Percentiles rank a stretch among this genome's conserved stretches.
Conservation (phyloP, 441 rosid genomes). For the Monsonia emarginata region DNA sequence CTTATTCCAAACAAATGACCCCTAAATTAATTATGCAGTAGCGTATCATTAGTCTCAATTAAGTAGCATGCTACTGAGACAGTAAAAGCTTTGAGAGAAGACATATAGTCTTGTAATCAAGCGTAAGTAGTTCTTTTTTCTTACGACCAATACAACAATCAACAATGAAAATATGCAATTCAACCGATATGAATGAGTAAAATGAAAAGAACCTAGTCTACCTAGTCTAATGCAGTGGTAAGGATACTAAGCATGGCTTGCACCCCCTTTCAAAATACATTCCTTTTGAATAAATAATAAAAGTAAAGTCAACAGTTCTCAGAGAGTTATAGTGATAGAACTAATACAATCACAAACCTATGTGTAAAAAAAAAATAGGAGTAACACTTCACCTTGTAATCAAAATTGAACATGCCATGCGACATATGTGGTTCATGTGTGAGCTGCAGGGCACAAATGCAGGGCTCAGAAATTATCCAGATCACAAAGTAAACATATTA, state of each 20-base stretch:
- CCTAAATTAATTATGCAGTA: not conserved
- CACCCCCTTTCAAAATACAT: not conserved
- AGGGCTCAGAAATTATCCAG: conserved; percentile 2
- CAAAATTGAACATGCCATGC: conserved; percentile 76
- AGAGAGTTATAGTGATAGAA: not conserved
- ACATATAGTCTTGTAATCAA: not conserved
- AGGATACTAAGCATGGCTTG: not conserved
- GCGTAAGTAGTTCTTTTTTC: not conserved
- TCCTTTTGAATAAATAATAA: not conserved
- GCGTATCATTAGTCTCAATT: not conserved
- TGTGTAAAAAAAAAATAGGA: not conserved
- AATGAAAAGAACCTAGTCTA: too few species aligned
- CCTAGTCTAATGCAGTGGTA: too few species aligned
- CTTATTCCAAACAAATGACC: too few species aligned
- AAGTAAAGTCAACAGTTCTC: not conserved
- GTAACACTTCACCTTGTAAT: conserved; percentile 57
- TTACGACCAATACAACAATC: not conserved
- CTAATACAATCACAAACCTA: not conserved
- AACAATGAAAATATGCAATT: not conserved
- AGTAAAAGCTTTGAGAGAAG: not conserved
- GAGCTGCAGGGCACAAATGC: conserved; percentile 38
- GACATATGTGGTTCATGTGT: conserved; percentile 78
- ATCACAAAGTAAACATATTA: not conserved
- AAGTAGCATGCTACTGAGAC: not conserved
- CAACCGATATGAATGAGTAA: not conserved